phyloP scores from a whole-genome alignment of 1,284 basidiomycete species.

The Coriolopsis trogii region DNA sequence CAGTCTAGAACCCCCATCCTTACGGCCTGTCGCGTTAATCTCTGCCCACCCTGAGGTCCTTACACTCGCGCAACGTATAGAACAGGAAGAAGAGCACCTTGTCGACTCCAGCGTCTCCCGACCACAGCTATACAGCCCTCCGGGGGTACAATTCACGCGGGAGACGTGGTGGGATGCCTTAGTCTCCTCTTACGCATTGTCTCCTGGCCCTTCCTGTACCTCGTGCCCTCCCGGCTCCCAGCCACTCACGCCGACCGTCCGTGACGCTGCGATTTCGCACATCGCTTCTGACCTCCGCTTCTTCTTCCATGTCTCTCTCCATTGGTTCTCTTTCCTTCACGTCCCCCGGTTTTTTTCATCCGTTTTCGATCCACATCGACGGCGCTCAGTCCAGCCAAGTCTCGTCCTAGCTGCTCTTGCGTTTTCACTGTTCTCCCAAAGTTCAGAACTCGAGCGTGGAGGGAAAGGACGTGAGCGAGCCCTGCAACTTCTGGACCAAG shows the following conservation, averaged over 20 bases:
- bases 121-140: constrained; percentile 35
- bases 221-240: constrained; percentile 26
- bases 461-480: constrained; percentile 52
- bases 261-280: constrained; percentile 44
- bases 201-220: constrained; percentile 16
- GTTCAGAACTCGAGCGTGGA: constrained; percentile 55
- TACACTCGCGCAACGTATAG: constrained; percentile 1
- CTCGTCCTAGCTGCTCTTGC: constrained; percentile 64
- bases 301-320: constrained; percentile 59
- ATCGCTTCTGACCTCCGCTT: constrained; percentile 62
- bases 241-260: constrained; percentile 41
- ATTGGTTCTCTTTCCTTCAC: constrained; percentile 75
- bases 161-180: constrained; percentile 80
- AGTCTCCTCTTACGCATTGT: constrained; percentile 52
- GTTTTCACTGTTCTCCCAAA: constrained; percentile 67
- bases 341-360: constrained; percentile 65
- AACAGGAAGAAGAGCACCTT: constrained; percentile 1
- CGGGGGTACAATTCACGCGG: constrained; percentile 64
- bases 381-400: constrained; percentile 65
- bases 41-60: constrained; percentile 1
- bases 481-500: constrained; percentile 60
- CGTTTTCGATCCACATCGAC: constrained; percentile 52
- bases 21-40: not conserved
- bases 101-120: not conserved
- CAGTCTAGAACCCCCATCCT: too few species aligned